Evolutionary conservation across 176 grass and related monocot species (phyloP), one percentile per base, ranked within the genome.

Genomic region (Raddia guianensis): DNA sequence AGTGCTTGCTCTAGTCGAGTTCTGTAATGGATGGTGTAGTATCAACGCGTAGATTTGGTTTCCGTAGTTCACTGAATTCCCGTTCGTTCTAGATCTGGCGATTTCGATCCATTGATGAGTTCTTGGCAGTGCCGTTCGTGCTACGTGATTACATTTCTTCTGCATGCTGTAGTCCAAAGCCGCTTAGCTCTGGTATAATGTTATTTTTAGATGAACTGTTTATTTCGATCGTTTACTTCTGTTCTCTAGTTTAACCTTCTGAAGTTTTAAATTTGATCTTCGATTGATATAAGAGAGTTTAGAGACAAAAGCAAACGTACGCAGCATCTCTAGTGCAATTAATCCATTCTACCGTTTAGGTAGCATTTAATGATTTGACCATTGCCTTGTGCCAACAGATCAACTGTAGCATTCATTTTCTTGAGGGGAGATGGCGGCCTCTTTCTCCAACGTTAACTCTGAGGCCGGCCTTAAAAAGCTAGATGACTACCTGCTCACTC

Each of bases 401-500:
- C 45, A 73, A 15, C 5, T 7, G 57, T 15, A 42, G 0, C 51
- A 55, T 27, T 0, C 51, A 55, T 27, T 85, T 80, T 86, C 11
- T 87, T 74, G 44, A 69, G 63, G 57, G 43, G 77, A 73, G 73
- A 98, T 98, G 96, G 96, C 86, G 8, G 81, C 86, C 75, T 82
- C 84, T 72, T 95, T 98, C 32, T 63, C 74, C 37, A 90, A 90
- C 35, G 56, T 95, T 9, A 90, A 49, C 57, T 87, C 90, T 18
- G 88, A 84, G 18, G 69, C 92, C 53, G 96, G 96, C 63, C 92
- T 98, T 27, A 72, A 95, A 50, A 95, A 98, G 67, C 92, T 98
- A 44, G 84, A 98, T 57, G 92, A 88, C 8, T 82, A 90, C 86
- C 96, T 98, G 81, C 88, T 95, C 37, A 75, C 86, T 52, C 92